Conservation (phyloP, 768 basidiomycete genomes). For the Tremella fuciformis region DNA sequence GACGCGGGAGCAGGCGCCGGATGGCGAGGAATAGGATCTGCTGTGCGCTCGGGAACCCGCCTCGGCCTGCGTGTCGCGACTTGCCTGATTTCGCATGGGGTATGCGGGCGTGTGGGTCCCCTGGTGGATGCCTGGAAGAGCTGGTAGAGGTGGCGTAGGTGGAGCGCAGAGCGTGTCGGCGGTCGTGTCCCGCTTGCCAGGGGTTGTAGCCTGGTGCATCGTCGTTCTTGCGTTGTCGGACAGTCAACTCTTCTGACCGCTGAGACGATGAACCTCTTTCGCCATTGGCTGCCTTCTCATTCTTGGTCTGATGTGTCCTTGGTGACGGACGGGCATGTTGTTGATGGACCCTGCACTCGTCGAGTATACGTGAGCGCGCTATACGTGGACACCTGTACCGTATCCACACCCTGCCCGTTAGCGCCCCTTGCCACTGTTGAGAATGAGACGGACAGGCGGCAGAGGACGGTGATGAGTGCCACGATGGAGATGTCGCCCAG, state of each 20-base stretch:
- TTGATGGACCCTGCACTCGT: too few species aligned
- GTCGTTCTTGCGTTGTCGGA: too few species aligned
- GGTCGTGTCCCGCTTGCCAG: constrained; percentile 1
- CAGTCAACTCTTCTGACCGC: too few species aligned
- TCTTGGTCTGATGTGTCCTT: too few species aligned
- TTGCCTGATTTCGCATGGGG: constrained; percentile 8
- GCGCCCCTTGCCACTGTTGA: too few species aligned
- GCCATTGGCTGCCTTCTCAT: too few species aligned
- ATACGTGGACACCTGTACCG: neutral
- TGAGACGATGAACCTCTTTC: too few species aligned
- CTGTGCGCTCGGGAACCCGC: constrained; percentile 15
- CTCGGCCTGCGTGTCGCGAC: constrained; percentile 9
- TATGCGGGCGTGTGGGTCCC: constrained; percentile 4
- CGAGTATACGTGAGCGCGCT: too few species aligned
- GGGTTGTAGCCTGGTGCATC: neutral
- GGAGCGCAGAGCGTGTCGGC: neutral
- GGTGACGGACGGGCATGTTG: too few species aligned
- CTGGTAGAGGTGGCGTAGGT: too few species aligned
- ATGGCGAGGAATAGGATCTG: constrained; percentile 2
- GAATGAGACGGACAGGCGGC: constrained; percentile 5
- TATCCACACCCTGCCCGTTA: constrained; percentile 7
- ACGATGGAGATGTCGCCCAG: constrained; percentile 13
- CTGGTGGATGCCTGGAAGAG: too few species aligned
- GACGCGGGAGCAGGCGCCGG: neutral
- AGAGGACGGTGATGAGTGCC: constrained; percentile 10